Conservation (phyloP, 441 rosid genomes). For the Sinapis alba region DNA sequence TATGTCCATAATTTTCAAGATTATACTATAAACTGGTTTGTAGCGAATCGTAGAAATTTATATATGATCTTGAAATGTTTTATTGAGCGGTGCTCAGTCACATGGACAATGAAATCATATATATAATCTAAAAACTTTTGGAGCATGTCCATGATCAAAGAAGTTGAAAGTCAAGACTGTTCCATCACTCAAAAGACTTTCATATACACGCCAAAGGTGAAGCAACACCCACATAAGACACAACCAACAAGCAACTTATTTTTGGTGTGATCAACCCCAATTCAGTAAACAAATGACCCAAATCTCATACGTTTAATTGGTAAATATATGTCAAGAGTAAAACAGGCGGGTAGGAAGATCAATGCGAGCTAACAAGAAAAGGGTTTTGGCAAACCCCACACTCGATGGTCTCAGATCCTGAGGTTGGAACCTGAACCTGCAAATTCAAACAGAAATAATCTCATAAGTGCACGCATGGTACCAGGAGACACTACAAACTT, state of each 20-base stretch:
- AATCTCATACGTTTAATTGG: constrained; percentile 15
- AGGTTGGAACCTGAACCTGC: constrained; percentile 98
- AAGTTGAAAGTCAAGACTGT: background rate
- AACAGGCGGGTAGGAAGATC: constrained; percentile 30
- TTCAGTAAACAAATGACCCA: constrained; percentile 30
- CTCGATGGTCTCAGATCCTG: constrained; percentile 97
- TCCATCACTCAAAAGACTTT: background rate
- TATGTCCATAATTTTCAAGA: background rate
- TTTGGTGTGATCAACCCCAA: constrained; percentile 24
- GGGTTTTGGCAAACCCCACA: constrained; percentile 99
- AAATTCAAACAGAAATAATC: constrained; percentile 7
- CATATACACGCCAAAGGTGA: background rate
- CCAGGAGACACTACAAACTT: background rate
- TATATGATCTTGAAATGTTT: background rate
- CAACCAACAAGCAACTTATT: background rate
- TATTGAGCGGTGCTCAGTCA: background rate
- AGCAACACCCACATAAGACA: background rate
- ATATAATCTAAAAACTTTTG: background rate
- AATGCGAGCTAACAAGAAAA: constrained; percentile 92
- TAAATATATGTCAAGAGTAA: constrained; percentile 23
- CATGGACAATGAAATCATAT: background rate
- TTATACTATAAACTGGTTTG: background rate
- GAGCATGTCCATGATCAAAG: background rate
- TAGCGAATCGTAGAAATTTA: background rate
- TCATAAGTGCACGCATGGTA: background rate